Conservation (phyloP, 176 grass and related monocot genomes). For the Chloris gayana region DNA sequence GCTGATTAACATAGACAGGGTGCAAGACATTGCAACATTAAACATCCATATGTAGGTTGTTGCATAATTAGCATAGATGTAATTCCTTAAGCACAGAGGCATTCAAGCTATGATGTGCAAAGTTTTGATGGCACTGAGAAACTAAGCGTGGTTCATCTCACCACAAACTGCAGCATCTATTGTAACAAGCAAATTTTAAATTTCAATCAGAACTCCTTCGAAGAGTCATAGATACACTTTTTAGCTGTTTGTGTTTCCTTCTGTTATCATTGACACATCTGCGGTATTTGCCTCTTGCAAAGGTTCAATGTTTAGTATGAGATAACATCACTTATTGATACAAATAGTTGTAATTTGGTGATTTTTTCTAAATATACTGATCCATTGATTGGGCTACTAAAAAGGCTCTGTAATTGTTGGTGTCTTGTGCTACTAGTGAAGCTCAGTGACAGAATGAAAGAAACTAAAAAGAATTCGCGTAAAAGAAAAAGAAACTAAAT, state of each 20-base stretch:
- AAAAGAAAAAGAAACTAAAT: slow-evolving; percentile 24
- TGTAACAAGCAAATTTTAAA: neutral
- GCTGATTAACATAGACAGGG: slow-evolving; percentile 12
- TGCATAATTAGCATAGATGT: slow-evolving; percentile 6
- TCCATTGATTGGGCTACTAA: neutral
- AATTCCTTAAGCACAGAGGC: neutral
- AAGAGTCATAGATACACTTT: slow-evolving; percentile 15
- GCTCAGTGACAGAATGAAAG: too few relatives aligned
- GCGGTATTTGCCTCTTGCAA: neutral
- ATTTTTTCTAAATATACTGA: neutral
- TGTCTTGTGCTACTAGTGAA: neutral
- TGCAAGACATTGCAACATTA: neutral
- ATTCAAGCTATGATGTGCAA: slow-evolving; percentile 28
- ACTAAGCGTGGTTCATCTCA: neutral
- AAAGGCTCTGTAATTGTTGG: too few relatives aligned
- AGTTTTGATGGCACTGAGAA: neutral
- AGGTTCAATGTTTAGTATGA: neutral
- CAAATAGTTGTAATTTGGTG: neutral
- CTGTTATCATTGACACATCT: neutral
- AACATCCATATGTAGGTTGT: neutral
- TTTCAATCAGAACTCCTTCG: slow-evolving; percentile 1
- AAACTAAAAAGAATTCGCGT: too few relatives aligned
- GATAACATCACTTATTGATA: neutral
- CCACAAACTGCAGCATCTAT: slow-evolving; percentile 2
- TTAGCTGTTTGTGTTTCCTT: neutral